Conservation (phyloP, 768 basidiomycete genomes). For the Panaeolus cyanescens region DNA sequence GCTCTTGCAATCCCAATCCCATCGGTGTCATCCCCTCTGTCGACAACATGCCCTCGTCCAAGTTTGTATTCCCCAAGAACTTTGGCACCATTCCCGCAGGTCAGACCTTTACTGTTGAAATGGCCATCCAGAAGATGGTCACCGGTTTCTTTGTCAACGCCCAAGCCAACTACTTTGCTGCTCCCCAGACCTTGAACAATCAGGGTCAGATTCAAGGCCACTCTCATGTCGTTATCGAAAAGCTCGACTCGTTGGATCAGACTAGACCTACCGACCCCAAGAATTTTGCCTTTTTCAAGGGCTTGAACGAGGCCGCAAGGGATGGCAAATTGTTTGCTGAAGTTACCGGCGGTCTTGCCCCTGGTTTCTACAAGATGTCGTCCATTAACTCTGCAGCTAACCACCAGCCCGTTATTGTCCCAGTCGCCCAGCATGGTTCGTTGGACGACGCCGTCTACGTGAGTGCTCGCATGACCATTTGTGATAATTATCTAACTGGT, state of each 20-base stretch:
- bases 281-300: slow-evolving; percentile 62
- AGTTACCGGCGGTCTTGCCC: slow-evolving; percentile 57
- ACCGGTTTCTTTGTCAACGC: slow-evolving; percentile 63
- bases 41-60: slow-evolving; percentile 48
- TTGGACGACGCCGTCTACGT: slow-evolving; percentile 66
- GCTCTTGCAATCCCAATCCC: slow-evolving; percentile 61
- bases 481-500: slow-evolving; percentile 19
- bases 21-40: slow-evolving; percentile 55
- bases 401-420: slow-evolving; percentile 58
- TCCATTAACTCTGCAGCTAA: slow-evolving; percentile 60
- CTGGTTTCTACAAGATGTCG: slow-evolving; percentile 58
- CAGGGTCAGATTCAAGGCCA: slow-evolving; percentile 57
- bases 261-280: slow-evolving; percentile 50
- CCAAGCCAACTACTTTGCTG: slow-evolving; percentile 53
- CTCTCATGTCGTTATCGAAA: slow-evolving; percentile 61
- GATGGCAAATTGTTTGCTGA: slow-evolving; percentile 50
- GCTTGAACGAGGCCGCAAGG: slow-evolving; percentile 44
- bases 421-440: slow-evolving; percentile 61
- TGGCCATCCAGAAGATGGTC: slow-evolving; percentile 46
- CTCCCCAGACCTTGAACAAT: slow-evolving; percentile 54
- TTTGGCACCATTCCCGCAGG: slow-evolving; percentile 47
- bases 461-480: slow-evolving; percentile 21
- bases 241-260: slow-evolving; percentile 40
- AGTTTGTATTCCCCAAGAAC: slow-evolving; percentile 46
- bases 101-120: slow-evolving; percentile 49